A percentile compares a stretch with the other conserved stretches of the same genome.
Conservation (phyloP, 2,329 filamentous ascomycete species). For the Akanthomyces dipterigenus region DNA sequence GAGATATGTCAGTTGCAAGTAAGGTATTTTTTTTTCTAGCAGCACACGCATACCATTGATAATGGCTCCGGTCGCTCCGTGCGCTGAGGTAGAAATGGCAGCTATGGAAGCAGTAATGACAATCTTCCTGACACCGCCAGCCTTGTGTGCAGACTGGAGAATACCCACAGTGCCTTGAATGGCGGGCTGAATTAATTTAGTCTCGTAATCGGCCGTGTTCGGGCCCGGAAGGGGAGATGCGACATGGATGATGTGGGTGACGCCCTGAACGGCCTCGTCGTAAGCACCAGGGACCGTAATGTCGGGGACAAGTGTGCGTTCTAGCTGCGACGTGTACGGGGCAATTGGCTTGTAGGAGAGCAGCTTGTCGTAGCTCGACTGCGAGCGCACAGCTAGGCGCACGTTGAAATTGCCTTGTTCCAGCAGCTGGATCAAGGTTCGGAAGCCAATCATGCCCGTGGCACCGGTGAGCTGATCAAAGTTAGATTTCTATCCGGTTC, state of each 20-base stretch:
- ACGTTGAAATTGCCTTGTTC: conserved; percentile 20
- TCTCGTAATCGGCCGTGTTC: conserved; percentile 11
- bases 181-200: conserved; percentile 24
- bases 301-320: conserved; percentile 29
- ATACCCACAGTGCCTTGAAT: conserved; percentile 30
- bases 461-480: conserved; percentile 21
- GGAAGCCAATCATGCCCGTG: conserved; percentile 25
- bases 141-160: conserved; percentile 29
- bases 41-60: background rate
- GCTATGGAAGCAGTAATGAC: conserved; percentile 35
- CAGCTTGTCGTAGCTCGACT: conserved; percentile 13
- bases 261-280: conserved; percentile 32
- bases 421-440: conserved; percentile 19
- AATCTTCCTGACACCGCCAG: conserved; percentile 28
- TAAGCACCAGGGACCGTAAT: conserved; percentile 30
- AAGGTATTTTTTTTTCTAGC: no score
- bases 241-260: conserved; percentile 30
- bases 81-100: conserved; percentile 16
- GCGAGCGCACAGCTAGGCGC: conserved; percentile 24
- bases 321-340: conserved; percentile 15
- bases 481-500: background rate
- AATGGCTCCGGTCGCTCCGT: conserved; percentile 10
- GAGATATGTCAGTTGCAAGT: background rate
- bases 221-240: conserved; percentile 21
- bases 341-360: background rate